Percentiles rank a stretch among this genome's conserved stretches.
phyloP scores from a whole-genome alignment of 257 asterid species.

The Penstemon barbatus region DNA sequence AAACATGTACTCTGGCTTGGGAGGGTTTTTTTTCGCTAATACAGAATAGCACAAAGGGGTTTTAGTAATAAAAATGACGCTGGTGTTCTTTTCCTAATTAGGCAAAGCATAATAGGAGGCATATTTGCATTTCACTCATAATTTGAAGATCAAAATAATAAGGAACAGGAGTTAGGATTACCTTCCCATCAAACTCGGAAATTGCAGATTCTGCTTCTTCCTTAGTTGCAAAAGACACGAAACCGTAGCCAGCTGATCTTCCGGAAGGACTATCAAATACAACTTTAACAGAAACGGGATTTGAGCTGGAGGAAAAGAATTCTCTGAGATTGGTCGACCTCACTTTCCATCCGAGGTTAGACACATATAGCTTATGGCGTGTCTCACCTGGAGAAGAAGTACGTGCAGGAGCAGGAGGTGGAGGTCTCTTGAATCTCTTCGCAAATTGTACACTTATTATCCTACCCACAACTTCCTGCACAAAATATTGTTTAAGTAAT shows the following conservation, averaged over 20 bases:
- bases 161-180: slow-evolving; percentile 21
- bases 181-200: slow-evolving; percentile 70
- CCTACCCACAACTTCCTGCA: slow-evolving; percentile 78
- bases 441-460: slow-evolving; percentile 69
- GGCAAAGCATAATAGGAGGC: no score
- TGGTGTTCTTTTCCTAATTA: no score
- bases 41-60: no score
- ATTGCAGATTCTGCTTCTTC: slow-evolving; percentile 88
- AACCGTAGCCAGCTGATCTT: slow-evolving; percentile 85
- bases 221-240: slow-evolving; percentile 72
- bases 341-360: slow-evolving; percentile 91
- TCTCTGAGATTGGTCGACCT: slow-evolving; percentile 77
- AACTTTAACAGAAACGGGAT: slow-evolving; percentile 70
- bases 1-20: no score
- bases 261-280: slow-evolving; percentile 70
- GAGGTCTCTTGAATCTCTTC: slow-evolving; percentile 69
- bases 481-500: slow-evolving; percentile 20
- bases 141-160: slow-evolving; percentile 1
- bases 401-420: slow-evolving; percentile 36
- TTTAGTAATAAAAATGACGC: no score
- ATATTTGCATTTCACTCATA: no score
- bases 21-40: no score
- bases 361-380: slow-evolving; percentile 59
- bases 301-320: slow-evolving; percentile 55
- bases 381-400: slow-evolving; percentile 47